Evolutionary conservation across 78 protist species (phyloP), one percentile per base, ranked within the genome.

Genomic region (Dictyostelium discoideum): DNA sequence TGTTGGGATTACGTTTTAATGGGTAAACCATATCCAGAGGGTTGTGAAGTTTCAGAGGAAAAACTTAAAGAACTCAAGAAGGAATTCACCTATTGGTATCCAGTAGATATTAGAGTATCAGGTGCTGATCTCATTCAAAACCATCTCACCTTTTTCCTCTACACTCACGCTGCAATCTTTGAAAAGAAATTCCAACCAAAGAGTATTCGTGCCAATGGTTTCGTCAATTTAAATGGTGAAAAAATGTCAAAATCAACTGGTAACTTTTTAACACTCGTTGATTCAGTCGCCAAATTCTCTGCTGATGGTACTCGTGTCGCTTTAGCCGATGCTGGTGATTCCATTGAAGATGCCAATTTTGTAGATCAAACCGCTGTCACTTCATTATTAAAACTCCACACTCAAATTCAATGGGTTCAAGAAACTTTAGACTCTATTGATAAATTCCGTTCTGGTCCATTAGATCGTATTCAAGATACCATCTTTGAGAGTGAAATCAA

Each of bases 171-270:
- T 20, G 99, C 99, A 60, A 95, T 99, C 88, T 99, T 97, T 96
- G 82, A 84, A 2, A 86, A 93, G 42, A 46, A 60, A 20, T 8
- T 24, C 37, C 98, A 97, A 98, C 99, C 99, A 63, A 77, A 92
- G 40, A 76, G 95, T 37, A 57, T 99, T 67, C 98, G 98, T 82
- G 97, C 99, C 92, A 99, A 99, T 93, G 99, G 99, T 10, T 98
- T 97, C 81, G 93, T 99, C 57, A 26, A 96, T 78, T 72, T 99
- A 76, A 96, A 99, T 97, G 93, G 85, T 11, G 99, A 90, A 18
- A 99, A 99, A 97, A 99, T 99, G 99, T 95, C 99, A 44, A 99
- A 99, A 98, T 84, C 97, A 10, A 99, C 98, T 3, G 99, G 99
- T 82, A 99, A 99, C 97, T 99, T 99, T 97, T 24, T 98, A 84